Evolutionary conservation across 2,329 filamentous ascomycete genomes (phyloP).

Genomic region (Pseudohalonectria lignicola): DNA sequence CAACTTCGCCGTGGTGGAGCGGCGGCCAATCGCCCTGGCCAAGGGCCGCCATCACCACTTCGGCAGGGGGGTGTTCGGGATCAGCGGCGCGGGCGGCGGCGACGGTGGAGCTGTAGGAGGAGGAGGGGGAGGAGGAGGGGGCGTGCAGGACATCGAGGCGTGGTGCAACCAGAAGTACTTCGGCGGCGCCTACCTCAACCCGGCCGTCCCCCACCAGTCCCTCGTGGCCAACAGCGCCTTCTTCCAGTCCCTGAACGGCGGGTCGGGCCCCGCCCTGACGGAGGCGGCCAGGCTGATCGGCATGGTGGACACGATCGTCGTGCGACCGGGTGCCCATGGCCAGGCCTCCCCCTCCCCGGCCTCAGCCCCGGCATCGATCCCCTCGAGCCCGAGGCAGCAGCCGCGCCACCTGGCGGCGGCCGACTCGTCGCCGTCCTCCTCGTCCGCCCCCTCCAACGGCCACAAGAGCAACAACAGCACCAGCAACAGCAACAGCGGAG

Average conservation of each 20-base stretch:
- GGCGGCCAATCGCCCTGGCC: too few species aligned
- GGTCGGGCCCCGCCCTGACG: conserved; percentile 48
- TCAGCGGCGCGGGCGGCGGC: not conserved
- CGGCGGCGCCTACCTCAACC: conserved; percentile 72
- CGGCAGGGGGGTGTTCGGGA: not conserved
- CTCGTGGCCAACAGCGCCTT: conserved; percentile 45
- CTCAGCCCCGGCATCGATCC: conserved; percentile 33
- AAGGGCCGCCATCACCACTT: too few species aligned
- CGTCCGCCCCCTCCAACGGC: not conserved
- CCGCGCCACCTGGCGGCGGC: conserved; percentile 8
- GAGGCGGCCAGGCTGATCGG: conserved; percentile 71
- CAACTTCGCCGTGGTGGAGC: conserved; percentile 64
- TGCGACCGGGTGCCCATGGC: conserved; percentile 36
- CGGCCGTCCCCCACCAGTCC: conserved; percentile 50
- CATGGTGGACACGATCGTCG: conserved; percentile 71
- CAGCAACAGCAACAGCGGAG: conserved; percentile 1
- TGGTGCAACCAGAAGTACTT: conserved; percentile 66
- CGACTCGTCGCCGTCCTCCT: not conserved
- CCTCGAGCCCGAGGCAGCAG: conserved; percentile 33
- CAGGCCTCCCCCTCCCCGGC: conserved; percentile 27
- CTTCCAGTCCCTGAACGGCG: conserved; percentile 37
- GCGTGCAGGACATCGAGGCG: conserved; percentile 49
- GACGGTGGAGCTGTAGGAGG: too few species aligned
- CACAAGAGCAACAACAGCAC: not conserved
- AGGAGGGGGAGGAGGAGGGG: too few species aligned